Base-by-base conservation (phyloP, 371 early-diverging fungal genomes). In the Dentiscutata heterogama region DNA sequence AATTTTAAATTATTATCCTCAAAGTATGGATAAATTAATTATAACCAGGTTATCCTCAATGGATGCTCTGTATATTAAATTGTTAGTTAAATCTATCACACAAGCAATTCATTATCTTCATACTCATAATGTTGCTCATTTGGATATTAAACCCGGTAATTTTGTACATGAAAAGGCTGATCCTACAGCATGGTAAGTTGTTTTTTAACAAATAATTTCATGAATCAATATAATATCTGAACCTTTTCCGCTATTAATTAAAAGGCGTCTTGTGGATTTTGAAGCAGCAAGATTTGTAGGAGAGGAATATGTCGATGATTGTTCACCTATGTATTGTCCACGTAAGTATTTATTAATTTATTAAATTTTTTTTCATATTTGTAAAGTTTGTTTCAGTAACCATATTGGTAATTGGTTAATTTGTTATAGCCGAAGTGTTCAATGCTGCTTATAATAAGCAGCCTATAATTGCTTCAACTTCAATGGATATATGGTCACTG, bases 401-500 rank as follows among this genome's bases (percentile, higher is more conserved):
- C 46, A 46, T 46, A 46, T 11, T 11, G 11, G 0, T 11, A 46
- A 35, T 50, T 22, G 1, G 16, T 6, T 3, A 27, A 67, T 42
- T 73, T 50, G 1, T n/a, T 50, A 73, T 46, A 73, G 74, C 74
- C 51, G 74, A 73, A 51, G 8, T 73, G 10, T 25, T 51, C n/a
- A 39, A 73, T 5, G 39, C 50, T 18, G 51, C 51, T 14, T 25
- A 22, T 46, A 22, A 14, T 25, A 35, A 54, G 0, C 14, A 13
- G 14, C 5, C 25, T 0, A 42, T 86, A 78, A 72, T 82, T 56
- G 85, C 86, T 1, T 22, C 71, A 1, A 63, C 77, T 3, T 53
- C 84, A 63, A 86, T 86, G 86, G 86, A 86, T 80, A 83, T 83
- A 82, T 86, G 86, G 86, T 86, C 86, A 0, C 42, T 86, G 20